phyloP scores from a whole-genome alignment of 2,329 filamentous ascomycete species.

The Dendrostoma leiphaemia region DNA sequence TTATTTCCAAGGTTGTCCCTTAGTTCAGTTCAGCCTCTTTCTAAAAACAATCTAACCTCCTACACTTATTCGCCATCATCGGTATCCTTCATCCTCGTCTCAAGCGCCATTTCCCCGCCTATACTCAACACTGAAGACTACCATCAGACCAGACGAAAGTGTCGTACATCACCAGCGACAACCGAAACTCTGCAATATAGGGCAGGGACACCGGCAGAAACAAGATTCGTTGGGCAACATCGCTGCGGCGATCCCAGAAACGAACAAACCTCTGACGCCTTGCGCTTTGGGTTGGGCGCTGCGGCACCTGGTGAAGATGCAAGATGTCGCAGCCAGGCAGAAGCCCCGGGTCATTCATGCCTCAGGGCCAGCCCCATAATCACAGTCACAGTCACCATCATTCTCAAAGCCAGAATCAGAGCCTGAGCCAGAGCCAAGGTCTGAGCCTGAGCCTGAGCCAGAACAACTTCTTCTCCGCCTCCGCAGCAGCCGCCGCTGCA shows the following conservation, averaged over 20 bases:
- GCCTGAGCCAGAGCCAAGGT: slow-evolving; percentile 12
- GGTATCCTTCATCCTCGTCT: neutral
- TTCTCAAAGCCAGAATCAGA: slow-evolving; percentile 25
- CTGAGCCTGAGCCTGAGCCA: slow-evolving; percentile 25
- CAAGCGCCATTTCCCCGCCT: neutral
- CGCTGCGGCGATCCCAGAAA: slow-evolving; percentile 1
- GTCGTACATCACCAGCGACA: neutral
- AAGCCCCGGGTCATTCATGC: slow-evolving; percentile 54
- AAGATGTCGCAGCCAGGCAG: slow-evolving; percentile 43
- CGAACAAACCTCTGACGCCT: slow-evolving; percentile 2
- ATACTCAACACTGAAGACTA: neutral
- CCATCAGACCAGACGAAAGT: neutral
- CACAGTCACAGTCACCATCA: slow-evolving; percentile 6
- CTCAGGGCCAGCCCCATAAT: slow-evolving; percentile 27
- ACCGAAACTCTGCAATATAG: neutral
- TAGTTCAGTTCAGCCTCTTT: neutral
- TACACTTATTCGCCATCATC: neutral
- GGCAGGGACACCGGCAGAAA: neutral
- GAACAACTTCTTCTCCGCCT: slow-evolving; percentile 25
- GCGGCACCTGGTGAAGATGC: slow-evolving; percentile 38
- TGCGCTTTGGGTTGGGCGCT: neutral
- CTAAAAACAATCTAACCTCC: neutral
- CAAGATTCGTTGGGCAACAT: neutral
- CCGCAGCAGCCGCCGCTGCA: slow-evolving; percentile 33
- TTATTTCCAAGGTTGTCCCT: neutral